Evolutionary conservation across 768 basidiomycete species (phyloP).

Genomic region (Tylopilus cervinicoccineus): DNA sequence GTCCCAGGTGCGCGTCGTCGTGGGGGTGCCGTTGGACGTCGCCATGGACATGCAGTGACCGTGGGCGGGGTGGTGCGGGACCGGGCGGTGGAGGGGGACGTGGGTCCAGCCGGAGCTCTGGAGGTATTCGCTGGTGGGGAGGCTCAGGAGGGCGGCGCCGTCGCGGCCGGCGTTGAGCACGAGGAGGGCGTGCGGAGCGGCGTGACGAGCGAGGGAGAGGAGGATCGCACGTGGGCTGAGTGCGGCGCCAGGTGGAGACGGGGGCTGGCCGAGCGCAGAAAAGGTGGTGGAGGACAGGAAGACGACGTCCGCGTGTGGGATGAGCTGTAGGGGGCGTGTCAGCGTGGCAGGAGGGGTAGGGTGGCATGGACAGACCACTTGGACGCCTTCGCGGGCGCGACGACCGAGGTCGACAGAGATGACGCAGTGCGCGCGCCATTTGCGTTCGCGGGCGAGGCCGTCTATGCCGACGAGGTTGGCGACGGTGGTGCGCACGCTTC

Average conservation of each 20-base stretch:
- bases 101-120: slow-evolving; percentile 75
- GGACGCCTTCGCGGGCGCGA: slow-evolving; percentile 69
- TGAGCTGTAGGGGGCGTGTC: slow-evolving; percentile 45
- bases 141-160: slow-evolving; percentile 74
- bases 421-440: slow-evolving; percentile 79
- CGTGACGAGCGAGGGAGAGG: slow-evolving; percentile 64
- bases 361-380: slow-evolving; percentile 54
- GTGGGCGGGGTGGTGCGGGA: slow-evolving; percentile 10
- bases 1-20: slow-evolving; percentile 13
- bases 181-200: slow-evolving; percentile 72
- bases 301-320: slow-evolving; percentile 79
- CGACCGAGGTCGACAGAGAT: slow-evolving; percentile 79
- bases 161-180: slow-evolving; percentile 78
- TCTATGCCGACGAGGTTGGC: slow-evolving; percentile 77
- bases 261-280: neutral
- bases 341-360: neutral
- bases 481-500: slow-evolving; percentile 74
- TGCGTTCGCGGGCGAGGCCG: slow-evolving; percentile 76
- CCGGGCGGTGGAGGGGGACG: slow-evolving; percentile 8
- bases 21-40: slow-evolving; percentile 14
- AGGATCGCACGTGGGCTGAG: slow-evolving; percentile 70
- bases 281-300: slow-evolving; percentile 47
- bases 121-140: slow-evolving; percentile 83
- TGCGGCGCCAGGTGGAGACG: slow-evolving; percentile 40
- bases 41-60: slow-evolving; percentile 17